Percentiles rank a stretch among this genome's conserved stretches.
phyloP scores from a whole-genome alignment of 2,329 filamentous ascomycete genomes.

The Ascochyta clinopodiicola region DNA sequence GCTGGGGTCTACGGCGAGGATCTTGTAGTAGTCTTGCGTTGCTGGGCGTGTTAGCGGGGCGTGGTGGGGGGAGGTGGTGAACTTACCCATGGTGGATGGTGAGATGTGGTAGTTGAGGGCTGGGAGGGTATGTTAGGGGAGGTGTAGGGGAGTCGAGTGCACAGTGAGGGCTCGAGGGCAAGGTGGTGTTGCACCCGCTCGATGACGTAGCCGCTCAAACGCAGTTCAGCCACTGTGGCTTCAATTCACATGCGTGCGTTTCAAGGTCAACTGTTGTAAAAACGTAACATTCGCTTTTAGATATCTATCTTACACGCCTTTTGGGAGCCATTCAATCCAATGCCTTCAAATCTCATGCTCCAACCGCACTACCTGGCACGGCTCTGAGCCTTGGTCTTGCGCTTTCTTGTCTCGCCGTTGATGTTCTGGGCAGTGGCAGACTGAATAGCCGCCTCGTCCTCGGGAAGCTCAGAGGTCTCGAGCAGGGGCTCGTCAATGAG shows the following conservation, averaged over 20 bases:
- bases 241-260: not conserved
- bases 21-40: conserved; percentile 26
- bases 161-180: conserved; percentile 1
- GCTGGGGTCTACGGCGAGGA: conserved; percentile 72
- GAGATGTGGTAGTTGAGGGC: not conserved
- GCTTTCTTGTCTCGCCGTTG: conserved; percentile 55
- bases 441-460: conserved; percentile 50
- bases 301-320: conserved; percentile 15
- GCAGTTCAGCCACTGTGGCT: conserved; percentile 24
- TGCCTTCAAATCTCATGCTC: not conserved
- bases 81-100: conserved; percentile 2
- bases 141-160: not conserved
- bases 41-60: conserved; percentile 3
- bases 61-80: not conserved
- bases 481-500: conserved; percentile 46
- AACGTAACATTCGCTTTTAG: not conserved
- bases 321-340: not conserved
- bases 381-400: conserved; percentile 40
- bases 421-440: conserved; percentile 53
- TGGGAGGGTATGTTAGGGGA: not conserved
- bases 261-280: no score
- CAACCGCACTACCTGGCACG: conserved; percentile 25
- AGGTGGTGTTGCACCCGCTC: conserved; percentile 10
- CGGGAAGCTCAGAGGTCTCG: conserved; percentile 44
- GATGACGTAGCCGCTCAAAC: conserved; percentile 10